A percentile compares a stretch with the other conserved stretches of the same genome.
Evolutionary conservation across 139 green algal genomes (phyloP).

Genomic region (Chlorella sp.): DNA sequence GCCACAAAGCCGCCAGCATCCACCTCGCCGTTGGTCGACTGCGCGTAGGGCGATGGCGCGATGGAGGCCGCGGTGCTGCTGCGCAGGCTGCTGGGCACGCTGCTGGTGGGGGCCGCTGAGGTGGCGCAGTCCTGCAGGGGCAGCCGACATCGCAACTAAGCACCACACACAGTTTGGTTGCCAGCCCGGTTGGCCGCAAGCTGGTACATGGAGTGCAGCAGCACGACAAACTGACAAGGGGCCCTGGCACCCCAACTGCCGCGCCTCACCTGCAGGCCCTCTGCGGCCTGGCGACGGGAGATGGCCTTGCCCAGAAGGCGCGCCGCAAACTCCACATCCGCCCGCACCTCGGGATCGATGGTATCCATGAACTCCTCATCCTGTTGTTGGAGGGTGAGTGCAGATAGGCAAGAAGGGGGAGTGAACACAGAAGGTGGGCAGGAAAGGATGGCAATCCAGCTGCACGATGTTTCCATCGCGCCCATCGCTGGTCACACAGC

Average conservation of each 20-base stretch:
- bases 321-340: slow-evolving; percentile 70
- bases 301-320: slow-evolving; percentile 24
- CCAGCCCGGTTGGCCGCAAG: no score
- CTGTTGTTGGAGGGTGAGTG: background rate
- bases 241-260: no score
- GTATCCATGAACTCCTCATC: slow-evolving; percentile 72
- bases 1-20: slow-evolving; percentile 48
- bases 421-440: background rate
- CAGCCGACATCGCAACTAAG: no score
- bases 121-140: slow-evolving; percentile 36
- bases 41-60: background rate
- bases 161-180: no score
- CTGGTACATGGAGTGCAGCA: no score
- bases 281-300: background rate
- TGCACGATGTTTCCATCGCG: no score
- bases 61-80: background rate
- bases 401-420: no score
- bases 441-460: background rate
- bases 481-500: no score
- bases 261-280: slow-evolving; percentile 8
- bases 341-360: slow-evolving; percentile 65
- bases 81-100: background rate
- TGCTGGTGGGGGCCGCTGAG: background rate
- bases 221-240: background rate
- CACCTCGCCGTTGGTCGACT: slow-evolving; percentile 31